Evolutionary conservation across 768 basidiomycete genomes (phyloP), one percentile per base, ranked within the genome.

Genomic region (Mycena metata): DNA sequence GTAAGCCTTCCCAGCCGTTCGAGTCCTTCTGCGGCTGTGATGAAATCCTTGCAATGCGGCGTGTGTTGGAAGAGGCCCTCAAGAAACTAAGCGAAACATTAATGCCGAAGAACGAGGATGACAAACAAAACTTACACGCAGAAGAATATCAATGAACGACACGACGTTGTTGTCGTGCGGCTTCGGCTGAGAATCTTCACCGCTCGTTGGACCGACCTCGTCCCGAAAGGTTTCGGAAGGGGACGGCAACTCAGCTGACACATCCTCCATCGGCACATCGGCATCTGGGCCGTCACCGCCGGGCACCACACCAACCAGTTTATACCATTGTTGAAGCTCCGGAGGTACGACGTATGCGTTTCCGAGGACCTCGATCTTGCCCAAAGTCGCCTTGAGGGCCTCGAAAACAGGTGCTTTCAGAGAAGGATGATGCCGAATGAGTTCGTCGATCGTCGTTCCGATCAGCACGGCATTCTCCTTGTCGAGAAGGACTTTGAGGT

Each of bases 31-130:
- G 90, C 84, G 67, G 86, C 84, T 52, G 86, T 81, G 67, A 98
- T 89, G 77, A 98, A 98, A 72, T 98, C 97, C 71, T 90, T 90
- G 83, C 94, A 94, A 78, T 98, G 94, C 24, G 90, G 89, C 2
- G 90, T 85, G 76, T 97, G 96, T 74, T 96, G 96, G 82, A 99
- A 96, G 46, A 99, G 85, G 8, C 98, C 96, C 78, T 96, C 95
- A 60, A 96, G 85, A 79, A 98, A 96, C 95, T 96, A 35, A 57
- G 43, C n/a, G 39, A 50, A 50, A 57, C 49, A 63, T 57, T 69
- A 64, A 23, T 47, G 24, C 59, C 46, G 21, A 47, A 46, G 10
- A 68, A 23, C 26, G 39, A 39, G 2, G 62, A 63, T 1, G 16
- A 5, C 16, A 46, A 55, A 49, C n/a, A 39, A 41, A 33, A 75